These are phyloP conservation scores for Rubroboletus satanas DNA, from an alignment of 768 basidiomycete genomes.

Conservation along the genomic window DNA sequence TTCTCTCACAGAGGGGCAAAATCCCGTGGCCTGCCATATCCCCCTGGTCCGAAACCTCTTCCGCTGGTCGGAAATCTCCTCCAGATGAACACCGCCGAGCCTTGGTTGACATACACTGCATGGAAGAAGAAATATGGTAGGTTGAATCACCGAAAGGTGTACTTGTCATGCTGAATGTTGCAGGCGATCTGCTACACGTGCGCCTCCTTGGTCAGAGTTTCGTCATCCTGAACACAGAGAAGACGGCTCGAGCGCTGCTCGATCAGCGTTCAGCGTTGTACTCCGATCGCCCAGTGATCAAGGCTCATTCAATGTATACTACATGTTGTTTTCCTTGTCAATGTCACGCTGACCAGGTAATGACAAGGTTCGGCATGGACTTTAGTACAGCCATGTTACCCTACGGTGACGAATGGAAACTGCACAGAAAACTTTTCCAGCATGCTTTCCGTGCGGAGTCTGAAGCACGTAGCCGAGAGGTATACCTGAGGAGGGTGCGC, in stretches of 20 bases:
- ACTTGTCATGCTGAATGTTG: background rate
- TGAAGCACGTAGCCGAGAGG: constrained; percentile 14
- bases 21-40: constrained; percentile 14
- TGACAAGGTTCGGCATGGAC: constrained; percentile 23
- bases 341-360: background rate
- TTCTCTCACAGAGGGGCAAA: background rate
- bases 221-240: constrained; percentile 29
- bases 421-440: constrained; percentile 30
- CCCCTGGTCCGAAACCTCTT: constrained; percentile 31
- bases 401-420: constrained; percentile 30
- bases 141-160: background rate
- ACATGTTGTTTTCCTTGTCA: background rate
- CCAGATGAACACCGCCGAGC: constrained; percentile 25
- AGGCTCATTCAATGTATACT: constrained; percentile 13
- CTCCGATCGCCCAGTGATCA: constrained; percentile 25
- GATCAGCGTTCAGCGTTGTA: constrained; percentile 29
- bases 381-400: constrained; percentile 28
- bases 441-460: constrained; percentile 25
- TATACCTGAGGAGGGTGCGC: constrained; percentile 18
- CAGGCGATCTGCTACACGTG: constrained; percentile 23
- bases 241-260: constrained; percentile 21
- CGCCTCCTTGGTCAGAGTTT: constrained; percentile 24
- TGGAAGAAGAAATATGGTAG: constrained; percentile 34
- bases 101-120: constrained; percentile 34
- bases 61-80: constrained; percentile 29